These are phyloP conservation scores for Fagopyrum tataricum DNA, from an alignment of 148 eudicot genomes.

Conservation along the genomic window DNA sequence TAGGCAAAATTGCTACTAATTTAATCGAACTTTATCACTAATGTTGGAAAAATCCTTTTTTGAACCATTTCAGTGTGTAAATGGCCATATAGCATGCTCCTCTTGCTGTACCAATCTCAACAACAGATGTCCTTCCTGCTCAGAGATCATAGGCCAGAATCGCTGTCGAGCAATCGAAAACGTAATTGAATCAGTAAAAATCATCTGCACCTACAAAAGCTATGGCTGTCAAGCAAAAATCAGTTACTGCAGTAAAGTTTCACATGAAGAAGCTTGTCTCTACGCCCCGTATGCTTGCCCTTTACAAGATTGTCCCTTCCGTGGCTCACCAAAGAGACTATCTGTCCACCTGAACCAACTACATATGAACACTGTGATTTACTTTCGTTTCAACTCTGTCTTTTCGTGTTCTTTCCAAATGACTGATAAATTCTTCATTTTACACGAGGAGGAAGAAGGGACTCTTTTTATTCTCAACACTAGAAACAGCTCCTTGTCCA, in stretches of 20 bases:
- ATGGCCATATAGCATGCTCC: slow-evolving; percentile 16
- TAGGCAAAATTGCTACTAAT: not conserved
- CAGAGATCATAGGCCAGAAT: slow-evolving; percentile 17
- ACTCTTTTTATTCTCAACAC: slow-evolving; percentile 34
- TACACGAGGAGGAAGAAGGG: slow-evolving; percentile 53
- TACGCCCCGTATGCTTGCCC: slow-evolving; percentile 49
- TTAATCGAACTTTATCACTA: not conserved
- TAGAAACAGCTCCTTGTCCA: slow-evolving; percentile 20
- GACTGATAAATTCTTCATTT: slow-evolving; percentile 32
- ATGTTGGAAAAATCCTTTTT: too few relatives aligned
- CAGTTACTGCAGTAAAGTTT: slow-evolving; percentile 20
- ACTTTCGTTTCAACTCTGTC: slow-evolving; percentile 30
- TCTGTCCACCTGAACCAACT: slow-evolving; percentile 34
- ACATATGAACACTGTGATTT: slow-evolving; percentile 33
- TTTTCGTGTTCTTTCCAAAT: slow-evolving; percentile 18
- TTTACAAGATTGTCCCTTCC: slow-evolving; percentile 29
- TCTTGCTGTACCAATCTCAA: slow-evolving; percentile 17
- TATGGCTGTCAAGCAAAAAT: slow-evolving; percentile 31
- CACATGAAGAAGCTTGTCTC: slow-evolving; percentile 31
- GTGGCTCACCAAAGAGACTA: slow-evolving; percentile 25
- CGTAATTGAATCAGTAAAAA: slow-evolving; percentile 25
- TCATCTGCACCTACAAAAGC: slow-evolving; percentile 24
- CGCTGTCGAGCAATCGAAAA: slow-evolving; percentile 26
- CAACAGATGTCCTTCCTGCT: slow-evolving; percentile 13
- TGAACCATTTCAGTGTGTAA: slow-evolving; percentile 13